These are phyloP conservation scores for Salix caprea DNA, from an alignment of 345 rosid genomes.

Conservation along the genomic window DNA sequence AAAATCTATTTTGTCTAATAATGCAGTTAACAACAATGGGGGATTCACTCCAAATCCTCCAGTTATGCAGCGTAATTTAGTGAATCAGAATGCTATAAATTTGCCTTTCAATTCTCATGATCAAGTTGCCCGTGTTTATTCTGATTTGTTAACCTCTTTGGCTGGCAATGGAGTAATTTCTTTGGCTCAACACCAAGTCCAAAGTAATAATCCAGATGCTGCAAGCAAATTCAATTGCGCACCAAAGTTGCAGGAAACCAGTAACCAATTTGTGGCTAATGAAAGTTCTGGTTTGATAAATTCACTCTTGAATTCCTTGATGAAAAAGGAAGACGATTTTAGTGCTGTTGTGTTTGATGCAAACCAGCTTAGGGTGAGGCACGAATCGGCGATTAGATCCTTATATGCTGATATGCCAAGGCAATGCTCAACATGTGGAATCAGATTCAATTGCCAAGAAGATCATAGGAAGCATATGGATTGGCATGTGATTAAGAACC, in stretches of 20 bases:
- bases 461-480: slow-evolving; percentile 44
- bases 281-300: background rate
- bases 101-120: background rate
- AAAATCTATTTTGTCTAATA: background rate
- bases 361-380: slow-evolving; percentile 16
- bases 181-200: background rate
- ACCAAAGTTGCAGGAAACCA: background rate
- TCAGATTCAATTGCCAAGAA: slow-evolving; percentile 33
- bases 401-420: slow-evolving; percentile 38
- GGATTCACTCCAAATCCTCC: background rate
- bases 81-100: background rate
- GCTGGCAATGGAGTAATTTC: background rate
- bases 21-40: background rate
- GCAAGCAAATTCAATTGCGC: background rate
- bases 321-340: background rate
- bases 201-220: background rate
- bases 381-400: slow-evolving; percentile 26
- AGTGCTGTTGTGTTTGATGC: slow-evolving; percentile 13
- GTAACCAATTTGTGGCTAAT: background rate
- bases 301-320: background rate
- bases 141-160: background rate
- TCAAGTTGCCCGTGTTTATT: background rate
- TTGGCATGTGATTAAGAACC: slow-evolving; percentile 42
- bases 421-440: slow-evolving; percentile 36
- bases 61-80: background rate